These are phyloP conservation scores for Neoconidiobolus thromboides DNA, from an alignment of 371 early-diverging fungal species.

Conservation along the genomic window DNA sequence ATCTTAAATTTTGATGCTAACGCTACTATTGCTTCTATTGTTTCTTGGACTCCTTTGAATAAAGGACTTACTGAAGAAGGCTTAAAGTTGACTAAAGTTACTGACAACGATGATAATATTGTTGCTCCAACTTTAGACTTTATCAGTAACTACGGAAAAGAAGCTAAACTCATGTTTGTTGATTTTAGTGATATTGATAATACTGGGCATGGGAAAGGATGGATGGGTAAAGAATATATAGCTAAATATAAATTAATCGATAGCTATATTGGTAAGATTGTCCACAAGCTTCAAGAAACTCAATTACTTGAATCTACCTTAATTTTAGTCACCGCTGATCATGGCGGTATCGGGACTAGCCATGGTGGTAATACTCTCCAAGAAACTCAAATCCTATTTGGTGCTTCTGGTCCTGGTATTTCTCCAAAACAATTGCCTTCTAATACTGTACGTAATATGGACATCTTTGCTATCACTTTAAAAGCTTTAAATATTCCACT, in stretches of 20 bases:
- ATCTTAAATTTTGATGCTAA: neutral
- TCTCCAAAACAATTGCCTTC: neutral
- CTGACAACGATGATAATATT: conserved; percentile 4
- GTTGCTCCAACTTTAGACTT: neutral
- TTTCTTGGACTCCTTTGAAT: conserved; percentile 8
- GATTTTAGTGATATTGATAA: conserved; percentile 9
- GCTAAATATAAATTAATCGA: conserved; percentile 3
- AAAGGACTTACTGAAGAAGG: conserved; percentile 8
- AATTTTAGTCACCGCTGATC: conserved; percentile 10
- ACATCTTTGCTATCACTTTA: neutral
- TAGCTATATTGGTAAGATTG: neutral
- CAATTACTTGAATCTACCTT: neutral
- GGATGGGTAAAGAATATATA: neutral
- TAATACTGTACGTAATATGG: neutral
- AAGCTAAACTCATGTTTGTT: conserved; percentile 5
- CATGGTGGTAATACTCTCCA: conserved; percentile 7
- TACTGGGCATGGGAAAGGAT: conserved; percentile 5
- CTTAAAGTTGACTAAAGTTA: neutral
- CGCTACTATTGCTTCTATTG: conserved; percentile 3
- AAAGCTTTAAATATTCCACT: neutral
- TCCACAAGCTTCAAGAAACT: neutral
- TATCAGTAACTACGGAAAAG: neutral
- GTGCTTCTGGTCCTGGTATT: neutral
- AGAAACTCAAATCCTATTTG: conserved; percentile 5
- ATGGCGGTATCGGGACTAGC: conserved; percentile 6